Base-by-base conservation (phyloP, 2,329 filamentous ascomycete species). In the Xylariaceae sp. region DNA sequence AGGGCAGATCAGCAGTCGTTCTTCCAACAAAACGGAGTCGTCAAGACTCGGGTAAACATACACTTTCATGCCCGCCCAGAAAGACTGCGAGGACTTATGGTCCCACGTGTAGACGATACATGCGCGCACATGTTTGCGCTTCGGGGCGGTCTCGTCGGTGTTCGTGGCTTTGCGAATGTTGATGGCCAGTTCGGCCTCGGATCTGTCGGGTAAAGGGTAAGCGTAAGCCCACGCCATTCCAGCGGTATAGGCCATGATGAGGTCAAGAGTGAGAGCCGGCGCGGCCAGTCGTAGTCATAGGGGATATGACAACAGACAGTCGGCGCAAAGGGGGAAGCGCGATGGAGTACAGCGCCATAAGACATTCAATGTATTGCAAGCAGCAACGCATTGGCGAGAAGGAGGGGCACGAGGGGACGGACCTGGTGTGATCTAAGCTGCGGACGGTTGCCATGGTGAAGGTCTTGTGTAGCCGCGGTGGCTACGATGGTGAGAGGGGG, bases 101-200 rank as follows among this genome's bases (percentile, higher is more conserved):
- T 99, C 94, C 94, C 94, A 99, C 60, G 93, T 97, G 76, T 97
- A 97, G 51, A 99, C 93, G 70, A 99, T 99, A 73, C 91, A 96
- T 75, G 89, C 92, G 72, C 94, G 90, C 60, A 99, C 94, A 89
- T 99, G 94, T 78, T 99, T 99, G 70, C 85, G 82, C 74, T 88
- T 88, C 44, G 85, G 85, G 5, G 85, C 85, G 1, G 85, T 83
- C 73, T 89, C 86, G 66, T 89, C 86, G 68, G 79, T 79, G 69
- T 80, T 88, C 55, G 86, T 89, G 15, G 86, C 86, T 72, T 89
- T 89, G 71, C 82, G 81, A 67, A 89, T 88, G 74, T 87, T 87
- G 74, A 88, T 83, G 61, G 84, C 80, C 65, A 89, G 80, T 73
- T 89, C 86, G 67, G 82, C 80, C 71, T 89, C 86, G 71, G 85